A percentile compares a stretch with the other conserved stretches of the same genome.
Evolutionary conservation across 2,329 filamentous ascomycete genomes (phyloP).

Genomic region (Orbilia oligospora): DNA sequence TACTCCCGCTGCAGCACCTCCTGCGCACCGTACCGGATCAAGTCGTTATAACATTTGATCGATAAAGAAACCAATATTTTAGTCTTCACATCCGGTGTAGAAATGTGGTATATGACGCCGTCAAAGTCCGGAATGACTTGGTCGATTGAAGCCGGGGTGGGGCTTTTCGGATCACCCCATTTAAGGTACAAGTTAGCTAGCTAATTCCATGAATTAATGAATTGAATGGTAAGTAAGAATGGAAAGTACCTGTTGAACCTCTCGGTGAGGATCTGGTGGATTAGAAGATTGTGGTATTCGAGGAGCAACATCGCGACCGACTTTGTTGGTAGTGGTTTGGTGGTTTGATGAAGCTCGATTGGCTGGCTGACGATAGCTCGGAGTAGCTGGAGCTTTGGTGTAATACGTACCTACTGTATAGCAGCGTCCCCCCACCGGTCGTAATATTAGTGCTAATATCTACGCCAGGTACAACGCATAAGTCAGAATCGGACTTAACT

Average conservation of each 20-base stretch:
- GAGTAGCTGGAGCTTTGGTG: slow-evolving; percentile 48
- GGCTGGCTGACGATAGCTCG: slow-evolving; percentile 47
- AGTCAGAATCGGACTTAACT: slow-evolving; percentile 47
- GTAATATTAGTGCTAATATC: slow-evolving; percentile 23
- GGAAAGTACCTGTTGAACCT: slow-evolving; percentile 82
- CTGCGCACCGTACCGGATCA: slow-evolving; percentile 93
- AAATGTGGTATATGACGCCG: slow-evolving; percentile 98
- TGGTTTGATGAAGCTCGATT: slow-evolving; percentile 52
- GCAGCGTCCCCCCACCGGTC: slow-evolving; percentile 39
- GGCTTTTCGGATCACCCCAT: slow-evolving; percentile 73
- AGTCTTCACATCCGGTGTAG: slow-evolving; percentile 91
- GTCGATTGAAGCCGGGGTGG: slow-evolving; percentile 88
- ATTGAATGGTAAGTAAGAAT: background rate
- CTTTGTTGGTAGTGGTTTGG: background rate
- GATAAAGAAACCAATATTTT: slow-evolving; percentile 95
- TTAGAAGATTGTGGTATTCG: slow-evolving; percentile 98
- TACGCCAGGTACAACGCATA: slow-evolving; percentile 32
- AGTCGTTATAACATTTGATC: slow-evolving; percentile 93
- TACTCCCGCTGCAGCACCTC: slow-evolving; percentile 94
- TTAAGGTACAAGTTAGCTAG: background rate
- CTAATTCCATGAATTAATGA: background rate
- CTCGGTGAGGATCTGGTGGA: slow-evolving; percentile 95
- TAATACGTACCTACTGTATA: slow-evolving; percentile 23
- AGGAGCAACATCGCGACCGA: slow-evolving; percentile 78
- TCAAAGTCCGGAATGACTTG: slow-evolving; percentile 99